These are phyloP conservation scores for Trypanosomatidae sp. DNA, from an alignment of 208 protist species.

Conservation along the genomic window DNA sequence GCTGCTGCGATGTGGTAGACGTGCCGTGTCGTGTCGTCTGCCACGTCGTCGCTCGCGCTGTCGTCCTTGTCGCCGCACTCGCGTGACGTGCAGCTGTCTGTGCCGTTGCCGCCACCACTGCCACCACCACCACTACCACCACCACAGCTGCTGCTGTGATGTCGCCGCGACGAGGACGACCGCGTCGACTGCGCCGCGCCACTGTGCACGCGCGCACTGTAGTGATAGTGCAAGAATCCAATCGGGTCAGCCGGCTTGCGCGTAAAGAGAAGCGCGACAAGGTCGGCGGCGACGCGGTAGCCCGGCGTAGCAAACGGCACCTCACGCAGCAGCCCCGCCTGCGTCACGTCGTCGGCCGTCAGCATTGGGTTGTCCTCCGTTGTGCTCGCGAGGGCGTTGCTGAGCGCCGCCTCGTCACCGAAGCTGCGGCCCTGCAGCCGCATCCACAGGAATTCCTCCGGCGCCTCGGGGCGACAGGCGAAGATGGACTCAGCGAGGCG, in stretches of 20 bases:
- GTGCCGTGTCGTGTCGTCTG: too few relatives aligned
- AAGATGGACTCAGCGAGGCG: conserved; percentile 25
- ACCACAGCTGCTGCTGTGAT: too few relatives aligned
- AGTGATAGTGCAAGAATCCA: conserved; percentile 50
- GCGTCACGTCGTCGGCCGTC: conserved; percentile 23
- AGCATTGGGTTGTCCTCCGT: conserved; percentile 10
- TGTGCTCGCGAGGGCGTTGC: conserved; percentile 5
- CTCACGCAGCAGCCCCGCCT: conserved; percentile 26
- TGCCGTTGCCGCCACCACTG: not conserved
- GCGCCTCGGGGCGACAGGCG: conserved; percentile 29
- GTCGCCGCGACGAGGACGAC: not conserved
- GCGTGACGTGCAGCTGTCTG: not conserved
- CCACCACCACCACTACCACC: not conserved
- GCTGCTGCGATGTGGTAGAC: too few relatives aligned
- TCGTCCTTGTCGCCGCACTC: too few relatives aligned
- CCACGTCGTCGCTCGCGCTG: too few relatives aligned
- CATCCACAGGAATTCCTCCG: conserved; percentile 41
- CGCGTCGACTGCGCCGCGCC: not conserved
- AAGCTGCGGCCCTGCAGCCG: conserved; percentile 29
- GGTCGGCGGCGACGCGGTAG: conserved; percentile 19
- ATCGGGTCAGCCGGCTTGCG: conserved; percentile 48
- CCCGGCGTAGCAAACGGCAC: conserved; percentile 21
- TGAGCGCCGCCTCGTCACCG: conserved; percentile 18
- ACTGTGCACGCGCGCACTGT: not conserved
- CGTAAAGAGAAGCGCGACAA: conserved; percentile 36